phyloP scores from a whole-genome alignment of 495 filamentous ascomycete species.

The Neurospora sp. region DNA sequence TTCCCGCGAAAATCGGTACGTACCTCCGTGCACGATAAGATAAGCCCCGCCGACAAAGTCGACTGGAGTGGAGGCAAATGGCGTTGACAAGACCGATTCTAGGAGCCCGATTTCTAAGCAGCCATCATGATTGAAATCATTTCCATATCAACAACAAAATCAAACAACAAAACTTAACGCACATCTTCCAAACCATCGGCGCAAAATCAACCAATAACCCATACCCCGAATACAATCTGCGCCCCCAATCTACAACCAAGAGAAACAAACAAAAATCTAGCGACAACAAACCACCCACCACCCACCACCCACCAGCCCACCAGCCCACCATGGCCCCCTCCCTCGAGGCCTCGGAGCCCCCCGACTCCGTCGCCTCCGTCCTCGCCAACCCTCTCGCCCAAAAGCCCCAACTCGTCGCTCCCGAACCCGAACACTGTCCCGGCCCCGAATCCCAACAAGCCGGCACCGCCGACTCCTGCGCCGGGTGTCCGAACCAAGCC shows the following conservation, averaged over 20 bases:
- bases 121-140: background rate
- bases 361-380: conserved; percentile 50
- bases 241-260: background rate
- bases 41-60: background rate
- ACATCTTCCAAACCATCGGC: background rate
- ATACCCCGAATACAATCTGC: conserved; percentile 25
- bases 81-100: background rate
- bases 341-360: conserved; percentile 48
- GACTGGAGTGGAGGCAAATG: background rate
- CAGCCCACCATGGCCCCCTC: conserved; percentile 38
- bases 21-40: background rate
- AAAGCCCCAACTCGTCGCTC: conserved; percentile 75
- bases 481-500: conserved; percentile 86
- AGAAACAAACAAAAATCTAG: background rate
- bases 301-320: background rate
- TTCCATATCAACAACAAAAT: background rate
- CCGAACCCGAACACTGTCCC: conserved; percentile 94
- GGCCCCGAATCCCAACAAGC: conserved; percentile 83
- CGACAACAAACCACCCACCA: background rate
- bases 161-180: background rate
- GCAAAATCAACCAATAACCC: background rate
- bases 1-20: background rate
- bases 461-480: conserved; percentile 80
- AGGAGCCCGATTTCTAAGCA: background rate
- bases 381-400: conserved; percentile 59